Evolutionary conservation across 306 rosid genomes (phyloP), one percentile per base, ranked within the genome.

Genomic region (Cicer bijugum): DNA sequence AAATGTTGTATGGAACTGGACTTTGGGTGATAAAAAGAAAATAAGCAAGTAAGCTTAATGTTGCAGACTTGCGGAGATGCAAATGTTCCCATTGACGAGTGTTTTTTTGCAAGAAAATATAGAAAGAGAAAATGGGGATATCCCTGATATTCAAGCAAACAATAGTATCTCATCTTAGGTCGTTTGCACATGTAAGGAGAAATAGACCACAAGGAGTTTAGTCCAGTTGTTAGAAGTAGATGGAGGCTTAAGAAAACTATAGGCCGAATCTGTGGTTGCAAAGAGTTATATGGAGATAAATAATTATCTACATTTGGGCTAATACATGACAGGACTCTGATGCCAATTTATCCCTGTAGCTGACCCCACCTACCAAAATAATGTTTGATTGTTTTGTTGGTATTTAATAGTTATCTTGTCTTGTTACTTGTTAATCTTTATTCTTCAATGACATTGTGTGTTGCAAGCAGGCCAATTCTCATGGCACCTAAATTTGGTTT

Each of bases 401-500:
- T 45, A 8, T 73, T 72, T 81, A 15, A 69, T 68, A 33, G 33
- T 37, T 62, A 62, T 72, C 52, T 44, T 59, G 38, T 80, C 51
- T 17, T 77, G 15, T 69, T 61, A 50, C 45, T 17, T 77, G 23
- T 69, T 61, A 50, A 55, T 75, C 67, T 33, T 50, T 15, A 23
- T 60, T 72, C 23, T 80, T 67, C 38, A 43, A 69, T 69, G 58
- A 69, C 75, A 20, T 28, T 80, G 81, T 52, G 38, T 35, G 75
- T 74, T 62, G 81, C 69, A 74, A 65, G 63, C 89, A 94, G 98
- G 91, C 97, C 98, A 71, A 82, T 91, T 85, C 89, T 91, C 42
- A 72, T 94, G 98, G 96, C 92, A 56, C 98, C 97, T 16, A 89
- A 88, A 79, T 94, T 91, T 37, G 92, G 97, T 71, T 75, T 85